Evolutionary conservation across 1,284 basidiomycete genomes (phyloP).

Genomic region (Ceratobasidium sp.): DNA sequence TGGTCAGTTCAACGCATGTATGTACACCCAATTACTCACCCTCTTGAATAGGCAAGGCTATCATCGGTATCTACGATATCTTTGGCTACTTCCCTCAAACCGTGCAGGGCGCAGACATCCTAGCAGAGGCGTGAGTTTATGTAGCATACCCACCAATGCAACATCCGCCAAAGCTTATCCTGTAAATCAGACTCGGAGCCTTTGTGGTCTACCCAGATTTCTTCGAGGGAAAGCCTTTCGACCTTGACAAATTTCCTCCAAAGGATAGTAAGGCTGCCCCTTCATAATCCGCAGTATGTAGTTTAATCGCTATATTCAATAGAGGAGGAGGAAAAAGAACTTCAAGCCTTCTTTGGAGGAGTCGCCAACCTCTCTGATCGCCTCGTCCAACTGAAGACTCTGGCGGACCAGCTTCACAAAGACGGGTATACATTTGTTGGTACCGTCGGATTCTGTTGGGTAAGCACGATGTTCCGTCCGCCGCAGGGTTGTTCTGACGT

Average conservation of each 20-base stretch:
- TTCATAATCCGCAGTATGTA: constrained; percentile 53
- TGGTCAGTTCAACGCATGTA: constrained; percentile 47
- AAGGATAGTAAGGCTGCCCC: constrained; percentile 56
- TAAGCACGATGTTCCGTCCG: constrained; percentile 50
- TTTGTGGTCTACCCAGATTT: constrained; percentile 40
- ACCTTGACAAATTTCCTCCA: constrained; percentile 62
- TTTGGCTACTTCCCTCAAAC: constrained; percentile 68
- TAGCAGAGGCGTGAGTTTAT: constrained; percentile 57
- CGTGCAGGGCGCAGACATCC: constrained; percentile 70
- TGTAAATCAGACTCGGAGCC: constrained; percentile 43
- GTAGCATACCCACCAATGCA: neutral
- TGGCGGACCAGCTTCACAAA: constrained; percentile 60
- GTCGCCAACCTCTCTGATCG: constrained; percentile 60
- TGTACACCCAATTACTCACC: neutral
- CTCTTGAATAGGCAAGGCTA: constrained; percentile 54
- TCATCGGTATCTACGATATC: constrained; percentile 71
- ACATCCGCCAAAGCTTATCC: constrained; percentile 59
- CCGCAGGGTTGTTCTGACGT: neutral
- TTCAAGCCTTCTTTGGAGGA: constrained; percentile 67
- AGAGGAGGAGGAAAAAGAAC: constrained; percentile 50
- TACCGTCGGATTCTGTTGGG: constrained; percentile 63
- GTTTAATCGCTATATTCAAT: neutral
- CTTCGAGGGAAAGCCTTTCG: constrained; percentile 35
- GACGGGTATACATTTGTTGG: constrained; percentile 62
- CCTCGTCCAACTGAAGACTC: constrained; percentile 60